These are phyloP conservation scores for Castanea sativa DNA, from an alignment of 306 rosid species.

Conservation along the genomic window DNA sequence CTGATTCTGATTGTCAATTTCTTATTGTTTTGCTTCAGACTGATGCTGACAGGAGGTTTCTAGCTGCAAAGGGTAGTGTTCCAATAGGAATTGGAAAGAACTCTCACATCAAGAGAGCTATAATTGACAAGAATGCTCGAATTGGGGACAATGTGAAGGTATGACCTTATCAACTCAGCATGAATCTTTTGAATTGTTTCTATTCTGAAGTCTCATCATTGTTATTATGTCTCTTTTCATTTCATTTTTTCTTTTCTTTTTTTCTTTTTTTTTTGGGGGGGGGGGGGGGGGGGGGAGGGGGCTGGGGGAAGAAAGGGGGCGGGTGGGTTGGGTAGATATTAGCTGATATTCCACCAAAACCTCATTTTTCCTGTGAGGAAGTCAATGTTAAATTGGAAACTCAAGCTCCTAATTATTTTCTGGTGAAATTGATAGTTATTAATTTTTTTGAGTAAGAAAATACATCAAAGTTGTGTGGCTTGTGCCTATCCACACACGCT, in stretches of 20 bases:
- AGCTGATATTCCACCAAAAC: too few species aligned
- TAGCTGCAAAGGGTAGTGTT: constrained; percentile 85
- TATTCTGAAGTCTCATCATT: not conserved
- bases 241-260: not conserved
- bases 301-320: too few species aligned
- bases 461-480: not conserved
- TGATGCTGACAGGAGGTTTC: constrained; percentile 75
- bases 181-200: not conserved
- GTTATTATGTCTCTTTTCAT: not conserved
- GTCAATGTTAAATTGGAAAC: too few species aligned
- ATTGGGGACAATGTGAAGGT: constrained; percentile 93
- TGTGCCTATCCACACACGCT: not conserved
- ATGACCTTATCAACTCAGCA: not conserved
- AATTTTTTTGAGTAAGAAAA: not conserved
- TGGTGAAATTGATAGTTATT: not conserved
- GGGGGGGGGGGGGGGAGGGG: too few species aligned
- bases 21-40: constrained; percentile 53
- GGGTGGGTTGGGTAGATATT: too few species aligned
- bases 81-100: constrained; percentile 90
- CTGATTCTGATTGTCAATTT: constrained; percentile 14
- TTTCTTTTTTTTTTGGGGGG: too few species aligned
- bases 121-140: constrained; percentile 96
- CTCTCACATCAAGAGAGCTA: constrained; percentile 94
- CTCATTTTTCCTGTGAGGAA: too few species aligned
- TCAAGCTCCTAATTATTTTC: not conserved